phyloP scores from a whole-genome alignment of 495 filamentous ascomycete genomes.

The Aspergillus heteromorphus region DNA sequence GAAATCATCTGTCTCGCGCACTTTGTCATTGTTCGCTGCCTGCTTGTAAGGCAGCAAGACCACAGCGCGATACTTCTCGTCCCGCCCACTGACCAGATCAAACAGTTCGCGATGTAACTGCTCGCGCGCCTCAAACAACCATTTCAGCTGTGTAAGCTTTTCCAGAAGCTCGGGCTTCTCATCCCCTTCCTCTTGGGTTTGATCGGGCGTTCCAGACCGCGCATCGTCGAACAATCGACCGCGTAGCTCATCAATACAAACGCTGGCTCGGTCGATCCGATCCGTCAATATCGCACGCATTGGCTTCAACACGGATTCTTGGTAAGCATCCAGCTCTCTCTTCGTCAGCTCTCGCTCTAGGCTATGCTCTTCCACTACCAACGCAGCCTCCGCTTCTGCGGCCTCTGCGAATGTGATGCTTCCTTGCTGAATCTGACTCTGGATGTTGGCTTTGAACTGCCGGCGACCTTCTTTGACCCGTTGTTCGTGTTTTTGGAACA shows the following conservation, averaged over 20 bases:
- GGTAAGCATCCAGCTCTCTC: conserved; percentile 70
- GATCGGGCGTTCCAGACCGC: conserved; percentile 65
- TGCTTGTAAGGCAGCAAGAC: conserved; percentile 76
- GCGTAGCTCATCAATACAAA: conserved; percentile 65
- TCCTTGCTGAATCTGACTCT: conserved; percentile 66
- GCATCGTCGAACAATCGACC: conserved; percentile 68
- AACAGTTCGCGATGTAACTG: conserved; percentile 77
- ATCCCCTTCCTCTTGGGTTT: conserved; percentile 89
- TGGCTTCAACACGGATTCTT: conserved; percentile 68
- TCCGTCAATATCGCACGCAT: conserved; percentile 65
- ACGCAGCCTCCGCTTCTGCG: conserved; percentile 66
- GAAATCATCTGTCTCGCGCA: conserved; percentile 69
- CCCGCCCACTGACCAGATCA: conserved; percentile 75
- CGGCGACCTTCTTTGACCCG: conserved; percentile 43
- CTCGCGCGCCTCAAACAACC: conserved; percentile 94
- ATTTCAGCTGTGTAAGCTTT: conserved; percentile 90
- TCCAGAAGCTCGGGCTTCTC: conserved; percentile 92
- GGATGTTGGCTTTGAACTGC: conserved; percentile 59
- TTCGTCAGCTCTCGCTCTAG: conserved; percentile 59
- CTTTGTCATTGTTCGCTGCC: conserved; percentile 62
- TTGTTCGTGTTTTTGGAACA: conserved; percentile 33
- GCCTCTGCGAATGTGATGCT: conserved; percentile 75
- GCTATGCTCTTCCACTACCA: conserved; percentile 56
- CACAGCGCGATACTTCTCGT: conserved; percentile 76
- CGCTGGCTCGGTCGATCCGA: conserved; percentile 56